Evolutionary conservation across 306 rosid species (phyloP).

Genomic region (Mimosa pudica): DNA sequence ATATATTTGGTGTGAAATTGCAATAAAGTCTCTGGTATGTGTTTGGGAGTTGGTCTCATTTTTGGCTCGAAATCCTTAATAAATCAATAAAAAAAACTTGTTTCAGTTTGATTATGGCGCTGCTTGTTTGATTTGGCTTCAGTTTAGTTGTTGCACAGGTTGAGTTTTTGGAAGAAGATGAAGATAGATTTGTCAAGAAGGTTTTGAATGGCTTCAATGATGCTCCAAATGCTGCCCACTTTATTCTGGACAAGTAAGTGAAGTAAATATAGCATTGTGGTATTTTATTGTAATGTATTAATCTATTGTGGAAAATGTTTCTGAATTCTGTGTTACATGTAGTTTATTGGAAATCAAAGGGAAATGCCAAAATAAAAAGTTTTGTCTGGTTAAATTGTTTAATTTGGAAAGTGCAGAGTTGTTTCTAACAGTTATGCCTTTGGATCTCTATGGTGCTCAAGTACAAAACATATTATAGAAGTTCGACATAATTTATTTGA

Average conservation of each 20-base stretch:
- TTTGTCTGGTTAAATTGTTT: not conserved
- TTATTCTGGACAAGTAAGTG: slow-evolving; percentile 76
- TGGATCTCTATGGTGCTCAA: not conserved
- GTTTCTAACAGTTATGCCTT: not conserved
- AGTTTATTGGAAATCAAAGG: not conserved
- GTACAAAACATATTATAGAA: not conserved
- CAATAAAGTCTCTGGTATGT: too few relatives aligned
- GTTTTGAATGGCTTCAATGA: slow-evolving; percentile 59
- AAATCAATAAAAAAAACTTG: too few relatives aligned
- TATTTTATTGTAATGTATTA: not conserved
- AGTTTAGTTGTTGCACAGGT: slow-evolving; percentile 24
- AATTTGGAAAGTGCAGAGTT: slow-evolving; percentile 20
- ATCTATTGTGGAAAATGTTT: slow-evolving; percentile 5
- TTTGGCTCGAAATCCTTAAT: too few relatives aligned
- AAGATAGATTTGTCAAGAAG: slow-evolving; percentile 69
- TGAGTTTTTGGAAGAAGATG: slow-evolving; percentile 62
- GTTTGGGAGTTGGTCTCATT: too few relatives aligned
- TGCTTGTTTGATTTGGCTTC: too few relatives aligned
- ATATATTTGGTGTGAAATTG: too few relatives aligned
- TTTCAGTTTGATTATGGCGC: too few relatives aligned
- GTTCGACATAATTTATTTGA: not conserved
- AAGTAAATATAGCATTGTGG: not conserved
- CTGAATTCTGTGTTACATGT: not conserved
- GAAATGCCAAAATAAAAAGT: not conserved
- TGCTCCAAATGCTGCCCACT: slow-evolving; percentile 55